Evolutionary conservation across 495 filamentous ascomycete genomes (phyloP).

Genomic region (Chaetomium fimeti): DNA sequence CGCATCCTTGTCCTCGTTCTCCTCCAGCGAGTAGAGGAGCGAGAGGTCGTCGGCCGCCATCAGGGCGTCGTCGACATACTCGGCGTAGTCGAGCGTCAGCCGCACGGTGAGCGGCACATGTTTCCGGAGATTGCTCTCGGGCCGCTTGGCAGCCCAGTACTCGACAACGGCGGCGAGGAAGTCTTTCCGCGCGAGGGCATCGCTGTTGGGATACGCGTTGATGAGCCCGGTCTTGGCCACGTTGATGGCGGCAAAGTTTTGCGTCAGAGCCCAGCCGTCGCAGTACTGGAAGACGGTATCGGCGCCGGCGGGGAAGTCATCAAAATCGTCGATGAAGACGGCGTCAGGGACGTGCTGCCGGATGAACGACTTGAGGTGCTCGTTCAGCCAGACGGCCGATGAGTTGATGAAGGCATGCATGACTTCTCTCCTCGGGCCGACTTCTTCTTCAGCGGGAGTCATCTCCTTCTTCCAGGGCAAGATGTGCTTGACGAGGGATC

Average conservation of each 20-base stretch:
- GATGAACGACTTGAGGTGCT: conserved; percentile 28
- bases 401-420: conserved; percentile 28
- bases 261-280: conserved; percentile 26
- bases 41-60: conserved; percentile 66
- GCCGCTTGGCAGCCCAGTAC: conserved; percentile 54
- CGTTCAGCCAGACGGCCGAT: conserved; percentile 25
- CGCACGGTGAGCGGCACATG: conserved; percentile 63
- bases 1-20: conserved; percentile 46
- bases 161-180: conserved; percentile 28
- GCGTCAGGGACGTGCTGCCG: conserved; percentile 22
- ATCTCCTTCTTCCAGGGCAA: conserved; percentile 18
- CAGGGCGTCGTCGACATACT: conserved; percentile 77
- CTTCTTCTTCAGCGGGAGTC: conserved; percentile 14
- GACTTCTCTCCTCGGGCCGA: not conserved
- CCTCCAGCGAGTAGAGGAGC: conserved; percentile 56
- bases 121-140: conserved; percentile 53
- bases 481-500: conserved; percentile 26
- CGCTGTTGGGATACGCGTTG: conserved; percentile 33
- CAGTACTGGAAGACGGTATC: conserved; percentile 25
- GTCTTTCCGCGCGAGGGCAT: conserved; percentile 32
- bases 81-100: conserved; percentile 76
- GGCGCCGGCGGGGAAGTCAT: conserved; percentile 21
- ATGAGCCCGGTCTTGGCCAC: conserved; percentile 21
- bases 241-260: conserved; percentile 29
- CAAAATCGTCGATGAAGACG: conserved; percentile 23